phyloP scores from a whole-genome alignment of 306 rosid species.

The Malus sylvestris region DNA sequence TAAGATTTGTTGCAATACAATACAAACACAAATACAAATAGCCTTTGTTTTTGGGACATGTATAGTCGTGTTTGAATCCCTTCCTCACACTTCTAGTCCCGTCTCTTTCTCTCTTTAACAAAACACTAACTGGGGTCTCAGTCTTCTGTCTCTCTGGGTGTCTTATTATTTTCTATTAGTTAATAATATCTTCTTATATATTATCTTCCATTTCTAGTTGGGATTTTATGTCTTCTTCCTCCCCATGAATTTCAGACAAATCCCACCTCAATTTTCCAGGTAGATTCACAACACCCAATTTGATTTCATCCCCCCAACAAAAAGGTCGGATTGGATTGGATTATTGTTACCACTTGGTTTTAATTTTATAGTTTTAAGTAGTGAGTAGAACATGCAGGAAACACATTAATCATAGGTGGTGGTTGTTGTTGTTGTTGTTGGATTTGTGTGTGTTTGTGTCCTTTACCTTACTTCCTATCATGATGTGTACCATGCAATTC shows the following conservation, averaged over 20 bases:
- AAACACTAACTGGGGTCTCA: background rate
- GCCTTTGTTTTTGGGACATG: background rate
- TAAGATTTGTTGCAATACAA: conserved; percentile 46
- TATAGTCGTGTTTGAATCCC: conserved; percentile 58
- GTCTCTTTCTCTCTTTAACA: conserved; percentile 4
- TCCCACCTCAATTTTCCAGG: conserved; percentile 90
- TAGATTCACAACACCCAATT: conserved; percentile 62
- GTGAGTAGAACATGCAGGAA: conserved; percentile 26
- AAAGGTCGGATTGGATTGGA: conserved; percentile 23
- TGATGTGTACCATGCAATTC: conserved; percentile 1
- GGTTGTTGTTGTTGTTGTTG: conserved; percentile 1
- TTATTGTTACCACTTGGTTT: background rate
- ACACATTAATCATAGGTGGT: conserved; percentile 23
- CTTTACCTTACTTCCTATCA: background rate
- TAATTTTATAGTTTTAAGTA: conserved; percentile 14
- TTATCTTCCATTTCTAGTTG: conserved; percentile 16
- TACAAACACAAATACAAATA: background rate
- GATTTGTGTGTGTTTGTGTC: conserved; percentile 19
- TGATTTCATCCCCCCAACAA: conserved; percentile 28
- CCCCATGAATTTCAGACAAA: conserved; percentile 45
- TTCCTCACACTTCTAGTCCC: conserved; percentile 43
- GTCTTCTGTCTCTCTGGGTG: conserved; percentile 24
- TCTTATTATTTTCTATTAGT: conserved; percentile 14
- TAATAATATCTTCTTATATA: conserved; percentile 6
- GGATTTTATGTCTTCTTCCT: conserved; percentile 43